A percentile compares a stretch with the other conserved stretches of the same genome.
Conservation (phyloP, 2,329 filamentous ascomycete genomes). For the Fonsecaea multimorphosa region DNA sequence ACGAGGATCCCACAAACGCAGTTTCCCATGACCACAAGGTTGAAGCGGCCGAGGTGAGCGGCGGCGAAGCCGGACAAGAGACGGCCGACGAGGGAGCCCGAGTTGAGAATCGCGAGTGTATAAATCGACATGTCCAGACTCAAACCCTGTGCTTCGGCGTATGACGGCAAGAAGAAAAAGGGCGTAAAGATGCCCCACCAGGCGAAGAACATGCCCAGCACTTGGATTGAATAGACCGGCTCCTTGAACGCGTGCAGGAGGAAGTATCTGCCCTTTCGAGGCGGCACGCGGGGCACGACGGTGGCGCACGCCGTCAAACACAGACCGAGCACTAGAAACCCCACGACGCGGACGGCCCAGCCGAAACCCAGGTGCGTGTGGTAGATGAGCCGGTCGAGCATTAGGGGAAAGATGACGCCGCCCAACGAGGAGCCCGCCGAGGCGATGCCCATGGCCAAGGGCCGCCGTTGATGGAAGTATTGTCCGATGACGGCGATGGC, state of each 20-base stretch:
- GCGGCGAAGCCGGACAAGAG: constrained; percentile 45
- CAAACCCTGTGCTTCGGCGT: constrained; percentile 63
- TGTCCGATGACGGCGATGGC: constrained; percentile 56
- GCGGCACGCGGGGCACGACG: constrained; percentile 12
- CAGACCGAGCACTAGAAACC: constrained; percentile 23
- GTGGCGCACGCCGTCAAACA: constrained; percentile 9
- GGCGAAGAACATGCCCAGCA: constrained; percentile 69
- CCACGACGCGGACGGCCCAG: constrained; percentile 30
- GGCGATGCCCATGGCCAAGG: constrained; percentile 80
- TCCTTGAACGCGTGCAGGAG: constrained; percentile 36
- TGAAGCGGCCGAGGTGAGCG: constrained; percentile 44
- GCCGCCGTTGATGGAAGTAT: constrained; percentile 77
- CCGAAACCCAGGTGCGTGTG: constrained; percentile 41
- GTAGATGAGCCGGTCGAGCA: constrained; percentile 49
- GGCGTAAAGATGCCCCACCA: constrained; percentile 80
- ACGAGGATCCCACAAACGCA: constrained; percentile 42
- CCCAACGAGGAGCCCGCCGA: constrained; percentile 52
- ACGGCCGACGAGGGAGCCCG: constrained; percentile 45
- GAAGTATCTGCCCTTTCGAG: constrained; percentile 11
- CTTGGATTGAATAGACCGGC: constrained; percentile 40
- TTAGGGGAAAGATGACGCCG: constrained; percentile 60
- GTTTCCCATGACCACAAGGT: constrained; percentile 40
- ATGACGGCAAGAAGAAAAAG: constrained; percentile 79
- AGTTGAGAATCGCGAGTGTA: constrained; percentile 44
- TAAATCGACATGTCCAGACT: constrained; percentile 37